A percentile compares a stretch with the other conserved stretches of the same genome.
phyloP scores from a whole-genome alignment of 2,329 filamentous ascomycete species.

The Pleurostoma richardsiae region DNA sequence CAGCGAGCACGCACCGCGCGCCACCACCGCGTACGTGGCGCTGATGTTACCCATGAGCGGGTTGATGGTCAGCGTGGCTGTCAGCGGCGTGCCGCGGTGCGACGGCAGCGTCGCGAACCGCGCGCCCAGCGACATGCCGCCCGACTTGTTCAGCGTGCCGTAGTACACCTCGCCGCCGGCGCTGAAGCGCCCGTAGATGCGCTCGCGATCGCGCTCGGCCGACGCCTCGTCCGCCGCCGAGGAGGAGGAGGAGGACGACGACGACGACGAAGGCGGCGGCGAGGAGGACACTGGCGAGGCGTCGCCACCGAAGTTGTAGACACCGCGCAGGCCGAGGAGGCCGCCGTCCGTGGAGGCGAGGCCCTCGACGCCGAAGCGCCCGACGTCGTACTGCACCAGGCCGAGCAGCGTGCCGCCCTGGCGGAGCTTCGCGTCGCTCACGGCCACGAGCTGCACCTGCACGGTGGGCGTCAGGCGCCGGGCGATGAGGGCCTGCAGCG shows the following conservation, averaged over 20 bases:
- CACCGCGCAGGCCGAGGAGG: conserved; percentile 76
- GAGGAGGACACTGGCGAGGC: background rate
- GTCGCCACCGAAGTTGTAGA: conserved; percentile 67
- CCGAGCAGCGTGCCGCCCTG: conserved; percentile 74
- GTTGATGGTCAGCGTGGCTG: conserved; percentile 87
- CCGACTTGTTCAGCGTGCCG: conserved; percentile 88
- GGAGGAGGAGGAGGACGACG: background rate
- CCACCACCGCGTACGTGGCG: conserved; percentile 86
- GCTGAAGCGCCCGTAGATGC: conserved; percentile 76
- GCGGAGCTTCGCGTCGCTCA: conserved; percentile 65
- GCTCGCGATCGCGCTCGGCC: conserved; percentile 42
- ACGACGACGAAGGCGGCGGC: conserved; percentile 1
- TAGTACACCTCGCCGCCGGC: conserved; percentile 94
- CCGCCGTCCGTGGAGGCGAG: conserved; percentile 91
- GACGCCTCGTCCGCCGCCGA: background rate
- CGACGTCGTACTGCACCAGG: conserved; percentile 74
- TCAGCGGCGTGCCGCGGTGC: conserved; percentile 82
- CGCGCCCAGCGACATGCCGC: conserved; percentile 82
- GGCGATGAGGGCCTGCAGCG: conserved; percentile 80
- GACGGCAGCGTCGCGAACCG: conserved; percentile 83
- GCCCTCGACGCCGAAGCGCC: conserved; percentile 84
- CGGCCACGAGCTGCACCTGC: conserved; percentile 74
- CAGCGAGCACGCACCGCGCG: conserved; percentile 75
- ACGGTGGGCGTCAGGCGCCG: conserved; percentile 71
- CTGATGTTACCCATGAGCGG: conserved; percentile 92